A percentile compares a stretch with the other conserved stretches of the same genome.
Evolutionary conservation across 2,329 filamentous ascomycete species (phyloP).

Genomic region (Chrysoporthe puriensis): DNA sequence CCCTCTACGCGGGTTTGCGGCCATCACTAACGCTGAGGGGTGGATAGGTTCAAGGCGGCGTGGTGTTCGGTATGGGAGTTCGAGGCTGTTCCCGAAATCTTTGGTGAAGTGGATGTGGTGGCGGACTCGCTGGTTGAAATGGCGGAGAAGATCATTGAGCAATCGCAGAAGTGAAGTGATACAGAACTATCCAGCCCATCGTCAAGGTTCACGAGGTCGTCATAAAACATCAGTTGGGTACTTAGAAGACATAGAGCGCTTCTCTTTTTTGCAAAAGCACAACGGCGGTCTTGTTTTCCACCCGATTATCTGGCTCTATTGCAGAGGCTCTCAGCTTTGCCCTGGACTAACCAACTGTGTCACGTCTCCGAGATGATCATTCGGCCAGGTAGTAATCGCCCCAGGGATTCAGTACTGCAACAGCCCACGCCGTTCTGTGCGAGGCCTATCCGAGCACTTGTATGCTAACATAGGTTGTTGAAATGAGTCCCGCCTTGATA

Average conservation of each 20-base stretch:
- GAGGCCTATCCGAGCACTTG: background rate
- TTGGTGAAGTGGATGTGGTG: slow-evolving; percentile 56
- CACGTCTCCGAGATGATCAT: too few species aligned
- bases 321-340: too few species aligned
- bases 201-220: background rate
- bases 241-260: background rate
- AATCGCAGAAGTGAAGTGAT: slow-evolving; percentile 26
- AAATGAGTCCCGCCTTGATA: background rate
- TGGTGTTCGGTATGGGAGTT: slow-evolving; percentile 58
- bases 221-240: background rate
- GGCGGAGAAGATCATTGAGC: slow-evolving; percentile 46
- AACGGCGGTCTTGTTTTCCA: background rate
- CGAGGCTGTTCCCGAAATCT: slow-evolving; percentile 53
- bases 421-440: background rate
- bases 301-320: too few species aligned
- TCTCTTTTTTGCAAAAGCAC: background rate
- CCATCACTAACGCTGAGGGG: background rate
- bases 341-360: too few species aligned
- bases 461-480: background rate
- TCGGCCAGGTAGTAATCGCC: background rate
- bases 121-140: slow-evolving; percentile 50
- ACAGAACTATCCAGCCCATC: background rate
- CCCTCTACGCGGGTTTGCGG: background rate
- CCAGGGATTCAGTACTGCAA: background rate
- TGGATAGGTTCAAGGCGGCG: slow-evolving; percentile 48